Base-by-base conservation (phyloP, 2,329 filamentous ascomycete genomes). In the Scolecobasidium constrictum region DNA sequence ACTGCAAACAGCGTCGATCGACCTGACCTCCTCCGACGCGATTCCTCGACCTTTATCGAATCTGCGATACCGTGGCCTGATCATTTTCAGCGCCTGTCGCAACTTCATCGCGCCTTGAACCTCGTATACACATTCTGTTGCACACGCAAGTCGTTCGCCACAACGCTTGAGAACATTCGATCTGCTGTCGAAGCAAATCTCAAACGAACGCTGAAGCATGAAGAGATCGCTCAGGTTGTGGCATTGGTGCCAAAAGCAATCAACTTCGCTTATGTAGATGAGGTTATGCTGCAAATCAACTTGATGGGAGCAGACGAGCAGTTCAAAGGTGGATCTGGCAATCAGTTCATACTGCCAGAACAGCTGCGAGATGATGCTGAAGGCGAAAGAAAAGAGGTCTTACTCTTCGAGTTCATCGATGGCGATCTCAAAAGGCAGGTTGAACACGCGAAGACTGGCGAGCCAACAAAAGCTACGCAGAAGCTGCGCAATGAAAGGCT, bases 61-160 rank as follows among this genome's bases (percentile, higher is more conserved):
- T 61, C 68, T 1, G 57, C 68, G 2, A 66, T 72, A 40, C 71
- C 73, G 34, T 95, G 90, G 87, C 87, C 88, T 1, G 71, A 76
- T 1, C 68, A 73, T 36, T 85, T 96, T 59, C 81, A 77, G 44
- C 67, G 70, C 34, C 71, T 96, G 6, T 78, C 82, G 19, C 79
- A 81, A 57, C 83, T 81, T 0, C 84, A 96, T 58, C 76, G 79
- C 47, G 90, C 92, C 1, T 65, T 98, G 46, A 98, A 94, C 53
- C 66, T 96, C 2, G 86, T 96, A 1, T 94, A 86, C 53, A 96
- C 92, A 0, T 96, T 98, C 57, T 94, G 86, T 65, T 92, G 81
- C 57, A 90, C 90, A 1, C 79, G 92, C 36, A 95, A 94, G 57
- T 85, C 96, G 53, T 72, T 96, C 20, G 80, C 85, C 1, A 96